Percentiles rank a stretch among this genome's conserved stretches.
These are phyloP conservation scores for Euphorbia schlechtendalii DNA, from an alignment of 441 rosid species.

Conservation along the genomic window DNA sequence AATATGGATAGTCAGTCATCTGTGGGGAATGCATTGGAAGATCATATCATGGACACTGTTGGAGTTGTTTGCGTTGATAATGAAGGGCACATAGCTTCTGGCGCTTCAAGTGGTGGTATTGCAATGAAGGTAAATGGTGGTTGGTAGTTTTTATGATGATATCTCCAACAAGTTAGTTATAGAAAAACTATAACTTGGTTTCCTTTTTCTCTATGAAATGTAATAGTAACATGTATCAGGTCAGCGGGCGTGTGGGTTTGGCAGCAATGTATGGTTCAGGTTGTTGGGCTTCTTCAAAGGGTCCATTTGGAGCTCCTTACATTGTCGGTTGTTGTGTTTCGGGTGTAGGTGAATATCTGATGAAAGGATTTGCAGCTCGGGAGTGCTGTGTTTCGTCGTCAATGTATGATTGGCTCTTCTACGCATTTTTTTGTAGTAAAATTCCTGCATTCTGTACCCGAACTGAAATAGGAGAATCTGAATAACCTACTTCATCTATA, in stretches of 20 bases:
- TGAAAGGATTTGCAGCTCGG: conserved; percentile 88
- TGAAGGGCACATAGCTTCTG: conserved; percentile 75
- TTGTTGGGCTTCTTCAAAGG: conserved; percentile 89
- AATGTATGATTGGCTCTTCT: conserved; percentile 37
- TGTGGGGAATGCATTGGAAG: conserved; percentile 23
- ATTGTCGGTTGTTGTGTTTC: conserved; percentile 74
- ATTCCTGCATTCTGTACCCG: background rate
- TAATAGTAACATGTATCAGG: conserved; percentile 30
- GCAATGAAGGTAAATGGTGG: conserved; percentile 65
- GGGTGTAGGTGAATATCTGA: conserved; percentile 85
- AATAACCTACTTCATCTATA: background rate
- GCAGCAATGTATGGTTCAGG: conserved; percentile 92
- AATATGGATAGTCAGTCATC: conserved; percentile 17
- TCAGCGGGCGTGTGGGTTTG: conserved; percentile 86
- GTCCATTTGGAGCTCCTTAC: conserved; percentile 60
- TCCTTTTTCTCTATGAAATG: background rate
- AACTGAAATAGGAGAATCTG: background rate
- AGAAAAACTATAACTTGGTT: background rate
- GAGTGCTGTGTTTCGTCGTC: conserved; percentile 78
- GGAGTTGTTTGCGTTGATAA: conserved; percentile 84
- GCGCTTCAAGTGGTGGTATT: conserved; percentile 91
- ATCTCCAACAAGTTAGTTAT: background rate
- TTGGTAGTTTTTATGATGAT: background rate
- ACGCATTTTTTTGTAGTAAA: background rate
- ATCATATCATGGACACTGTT: conserved; percentile 71